Evolutionary conservation across 257 asterid species (phyloP), one percentile per base, ranked within the genome.

Genomic region (Solanum ahanhuiri): DNA sequence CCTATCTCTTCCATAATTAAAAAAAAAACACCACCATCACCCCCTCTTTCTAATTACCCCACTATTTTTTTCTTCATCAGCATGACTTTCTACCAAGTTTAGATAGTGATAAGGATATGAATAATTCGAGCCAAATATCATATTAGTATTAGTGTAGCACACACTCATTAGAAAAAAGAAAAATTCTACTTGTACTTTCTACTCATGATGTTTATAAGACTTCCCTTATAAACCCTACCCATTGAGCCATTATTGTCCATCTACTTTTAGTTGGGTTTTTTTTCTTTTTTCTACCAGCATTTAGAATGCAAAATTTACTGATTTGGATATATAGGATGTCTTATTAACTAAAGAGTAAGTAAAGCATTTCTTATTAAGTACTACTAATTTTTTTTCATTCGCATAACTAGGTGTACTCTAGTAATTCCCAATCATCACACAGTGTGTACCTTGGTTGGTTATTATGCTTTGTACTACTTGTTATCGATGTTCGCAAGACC

Each of bases 191-290:
- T 66, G 88, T 87, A 90, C 89, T 73, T 82, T 23, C 37, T 75
- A 77, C 67, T 70, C 76, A 69, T 76, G 86, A 76, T 58, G 4
- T 23, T 70, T 31, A 67, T 83, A 41, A 77, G 71, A 88, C 89
- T 70, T 79, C 35, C 86, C 14, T 7, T 39, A 17, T 85, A 67
- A 87, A 72, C 87, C 89, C 90, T 85, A 88, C 87, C 87, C 81
- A 69, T 51, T 64, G 2, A 48, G 1, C 41, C 71, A 31, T 18
- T 57, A 71, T 71, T 57, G 20, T 60, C 71, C 34, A 20, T 82
- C 31, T 82, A 33, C 84, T 18, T 41, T 71, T 71, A 18, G 22
- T 45, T 45, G 54, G 54, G 6, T 20, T 3, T 18, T 12, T 18
- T n/a, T 9, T 25, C 57, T 22, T 5, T 25, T 8, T 14, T 25